Conservation (phyloP, 805 yeast genomes). For the Cyberlindnera mrakii region DNA sequence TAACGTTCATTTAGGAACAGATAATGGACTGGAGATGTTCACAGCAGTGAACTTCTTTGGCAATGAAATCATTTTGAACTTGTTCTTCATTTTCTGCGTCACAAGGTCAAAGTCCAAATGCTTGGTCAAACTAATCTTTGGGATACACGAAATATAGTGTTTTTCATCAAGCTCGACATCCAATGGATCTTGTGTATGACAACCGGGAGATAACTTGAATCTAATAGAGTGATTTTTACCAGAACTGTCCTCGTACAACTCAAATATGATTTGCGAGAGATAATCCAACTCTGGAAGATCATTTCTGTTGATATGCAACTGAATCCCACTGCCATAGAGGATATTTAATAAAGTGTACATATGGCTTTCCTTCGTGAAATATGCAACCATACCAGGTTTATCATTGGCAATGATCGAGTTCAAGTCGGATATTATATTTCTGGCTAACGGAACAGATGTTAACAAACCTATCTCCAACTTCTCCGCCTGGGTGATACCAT, state of each 20-base stretch:
- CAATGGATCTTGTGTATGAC: conserved; percentile 95
- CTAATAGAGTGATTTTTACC: conserved; percentile 86
- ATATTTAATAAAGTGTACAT: conserved; percentile 90
- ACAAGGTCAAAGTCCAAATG: conserved; percentile 91
- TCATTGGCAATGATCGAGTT: conserved; percentile 72
- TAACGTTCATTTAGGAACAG: conserved; percentile 15
- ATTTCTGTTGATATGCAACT: conserved; percentile 92
- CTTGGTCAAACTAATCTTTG: conserved; percentile 82
- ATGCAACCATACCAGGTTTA: conserved; percentile 78
- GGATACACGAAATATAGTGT: conserved; percentile 95
- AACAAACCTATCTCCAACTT: conserved; percentile 92
- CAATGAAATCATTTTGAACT: conserved; percentile 80
- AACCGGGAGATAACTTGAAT: conserved; percentile 92
- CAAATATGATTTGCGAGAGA: conserved; percentile 89
- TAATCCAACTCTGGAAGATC: conserved; percentile 96
- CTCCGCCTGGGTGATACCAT: conserved; percentile 93
- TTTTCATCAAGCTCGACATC: conserved; percentile 95
- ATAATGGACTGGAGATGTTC: conserved; percentile 65
- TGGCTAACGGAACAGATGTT: conserved; percentile 90
- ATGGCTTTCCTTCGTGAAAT: conserved; percentile 95
- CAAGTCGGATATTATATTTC: conserved; percentile 76
- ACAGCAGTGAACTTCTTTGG: conserved; percentile 92
- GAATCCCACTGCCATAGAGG: conserved; percentile 84
- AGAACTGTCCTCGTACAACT: conserved; percentile 76
- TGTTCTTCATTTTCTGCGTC: conserved; percentile 68